Conservation (phyloP, 106 monocot genomes). For the Triglochin maritima region DNA sequence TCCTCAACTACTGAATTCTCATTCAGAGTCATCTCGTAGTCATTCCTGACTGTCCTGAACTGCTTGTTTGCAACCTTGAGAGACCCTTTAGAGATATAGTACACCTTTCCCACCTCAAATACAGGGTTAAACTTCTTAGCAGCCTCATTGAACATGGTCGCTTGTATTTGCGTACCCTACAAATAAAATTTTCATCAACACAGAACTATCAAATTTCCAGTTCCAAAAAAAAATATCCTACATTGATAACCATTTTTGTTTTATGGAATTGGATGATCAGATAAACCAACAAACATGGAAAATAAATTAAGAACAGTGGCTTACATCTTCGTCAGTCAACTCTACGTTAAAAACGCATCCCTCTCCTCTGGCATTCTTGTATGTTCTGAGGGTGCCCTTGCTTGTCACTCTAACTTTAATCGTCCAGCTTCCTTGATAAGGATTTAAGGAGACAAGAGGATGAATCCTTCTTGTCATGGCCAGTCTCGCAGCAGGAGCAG, state of each 20-base stretch:
- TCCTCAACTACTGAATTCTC: conserved; percentile 91
- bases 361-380: conserved; percentile 81
- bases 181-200: not conserved
- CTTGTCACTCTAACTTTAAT: conserved; percentile 88
- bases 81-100: conserved; percentile 75
- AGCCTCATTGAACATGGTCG: conserved; percentile 96
- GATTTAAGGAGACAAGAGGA: conserved; percentile 89
- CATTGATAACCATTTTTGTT: too few relatives aligned
- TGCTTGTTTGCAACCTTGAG: conserved; percentile 84
- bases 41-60: conserved; percentile 89
- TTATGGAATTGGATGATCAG: too few relatives aligned
- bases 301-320: conserved; percentile 1
- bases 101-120: conserved; percentile 88
- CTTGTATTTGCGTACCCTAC: conserved; percentile 89
- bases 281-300: not conserved
- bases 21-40: conserved; percentile 94
- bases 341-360: conserved; percentile 89
- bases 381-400: conserved; percentile 74
- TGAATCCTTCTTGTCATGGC: conserved; percentile 86
- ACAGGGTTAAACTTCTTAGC: conserved; percentile 76
- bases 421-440: conserved; percentile 95
- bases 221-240: not conserved
- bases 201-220: not conserved
- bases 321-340: conserved; percentile 91
- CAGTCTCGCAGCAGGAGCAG: conserved; percentile 75